Evolutionary conservation across 1,139 yeast species (phyloP).

Genomic region (Sugiyamaella japonica): DNA sequence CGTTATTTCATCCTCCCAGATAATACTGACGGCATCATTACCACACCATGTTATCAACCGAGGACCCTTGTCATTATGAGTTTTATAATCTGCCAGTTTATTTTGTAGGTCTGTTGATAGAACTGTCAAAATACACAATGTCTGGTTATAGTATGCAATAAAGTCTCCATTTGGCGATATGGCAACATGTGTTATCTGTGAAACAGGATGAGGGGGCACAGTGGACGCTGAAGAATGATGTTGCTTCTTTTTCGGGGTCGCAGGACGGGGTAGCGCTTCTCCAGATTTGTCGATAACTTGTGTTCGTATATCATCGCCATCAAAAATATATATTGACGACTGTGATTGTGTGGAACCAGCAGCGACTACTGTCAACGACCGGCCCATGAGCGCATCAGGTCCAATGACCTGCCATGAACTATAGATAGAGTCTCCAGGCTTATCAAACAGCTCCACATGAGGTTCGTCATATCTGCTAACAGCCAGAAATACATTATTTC

Average conservation of each 20-base stretch:
- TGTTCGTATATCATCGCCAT: slow-evolving; percentile 8
- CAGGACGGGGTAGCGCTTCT: background rate
- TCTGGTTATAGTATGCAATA: slow-evolving; percentile 49
- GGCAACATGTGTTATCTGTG: slow-evolving; percentile 39
- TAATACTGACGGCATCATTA: slow-evolving; percentile 68
- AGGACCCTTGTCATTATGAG: slow-evolving; percentile 41
- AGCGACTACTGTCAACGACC: slow-evolving; percentile 36
- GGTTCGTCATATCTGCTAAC: slow-evolving; percentile 40
- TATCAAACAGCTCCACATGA: slow-evolving; percentile 32
- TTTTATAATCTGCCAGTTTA: slow-evolving; percentile 50
- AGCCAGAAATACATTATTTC: slow-evolving; percentile 40
- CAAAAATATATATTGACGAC: background rate
- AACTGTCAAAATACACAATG: slow-evolving; percentile 49
- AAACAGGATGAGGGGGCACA: background rate
- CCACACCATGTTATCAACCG: slow-evolving; percentile 77
- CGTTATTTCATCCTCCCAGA: slow-evolving; percentile 63
- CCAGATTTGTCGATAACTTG: background rate
- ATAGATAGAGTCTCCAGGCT: slow-evolving; percentile 13
- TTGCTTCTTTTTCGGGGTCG: background rate
- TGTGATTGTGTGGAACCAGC: background rate
- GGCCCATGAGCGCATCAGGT: slow-evolving; percentile 28
- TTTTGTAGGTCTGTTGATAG: slow-evolving; percentile 53
- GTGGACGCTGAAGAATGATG: background rate
- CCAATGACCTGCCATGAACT: slow-evolving; percentile 41
- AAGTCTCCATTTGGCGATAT: slow-evolving; percentile 64